A percentile compares a stretch with the other conserved stretches of the same genome.
These are phyloP conservation scores for Hortiboletus campestris DNA, from an alignment of 768 basidiomycete species.

Conservation along the genomic window DNA sequence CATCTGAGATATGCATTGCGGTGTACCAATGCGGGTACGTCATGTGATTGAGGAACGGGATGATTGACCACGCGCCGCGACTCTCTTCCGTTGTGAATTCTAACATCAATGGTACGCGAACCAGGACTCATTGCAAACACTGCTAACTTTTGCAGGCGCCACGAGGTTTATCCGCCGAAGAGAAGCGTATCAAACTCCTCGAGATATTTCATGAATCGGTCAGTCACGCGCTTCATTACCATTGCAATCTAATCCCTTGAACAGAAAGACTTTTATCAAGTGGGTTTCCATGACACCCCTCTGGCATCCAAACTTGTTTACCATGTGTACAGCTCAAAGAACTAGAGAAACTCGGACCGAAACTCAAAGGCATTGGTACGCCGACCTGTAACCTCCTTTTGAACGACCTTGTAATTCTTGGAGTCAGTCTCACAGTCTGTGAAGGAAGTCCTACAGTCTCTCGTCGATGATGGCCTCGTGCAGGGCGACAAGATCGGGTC, in stretches of 20 bases:
- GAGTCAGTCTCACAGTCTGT: slow-evolving; percentile 79
- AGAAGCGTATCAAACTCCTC: slow-evolving; percentile 83
- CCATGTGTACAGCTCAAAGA: slow-evolving; percentile 67
- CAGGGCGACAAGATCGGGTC: slow-evolving; percentile 92
- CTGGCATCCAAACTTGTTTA: neutral
- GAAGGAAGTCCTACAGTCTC: slow-evolving; percentile 85
- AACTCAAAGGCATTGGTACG: slow-evolving; percentile 87
- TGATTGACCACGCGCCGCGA: neutral
- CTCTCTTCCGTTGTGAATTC: neutral
- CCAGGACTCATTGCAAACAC: neutral
- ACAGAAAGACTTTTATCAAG: slow-evolving; percentile 85
- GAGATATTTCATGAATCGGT: slow-evolving; percentile 95
- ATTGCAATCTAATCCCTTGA: neutral
- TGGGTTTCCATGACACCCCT: neutral
- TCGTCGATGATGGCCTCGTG: slow-evolving; percentile 85
- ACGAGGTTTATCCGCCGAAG: slow-evolving; percentile 83
- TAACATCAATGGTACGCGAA: slow-evolving; percentile 20
- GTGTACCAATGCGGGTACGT: slow-evolving; percentile 6
- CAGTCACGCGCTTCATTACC: neutral
- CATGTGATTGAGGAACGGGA: slow-evolving; percentile 23
- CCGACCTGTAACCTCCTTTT: neutral
- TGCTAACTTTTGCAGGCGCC: slow-evolving; percentile 51
- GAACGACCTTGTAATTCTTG: neutral
- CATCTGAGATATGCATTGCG: neutral
- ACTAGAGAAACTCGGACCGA: slow-evolving; percentile 84